Conservation (phyloP, 306 rosid species). For the Ormosia emarginata region DNA sequence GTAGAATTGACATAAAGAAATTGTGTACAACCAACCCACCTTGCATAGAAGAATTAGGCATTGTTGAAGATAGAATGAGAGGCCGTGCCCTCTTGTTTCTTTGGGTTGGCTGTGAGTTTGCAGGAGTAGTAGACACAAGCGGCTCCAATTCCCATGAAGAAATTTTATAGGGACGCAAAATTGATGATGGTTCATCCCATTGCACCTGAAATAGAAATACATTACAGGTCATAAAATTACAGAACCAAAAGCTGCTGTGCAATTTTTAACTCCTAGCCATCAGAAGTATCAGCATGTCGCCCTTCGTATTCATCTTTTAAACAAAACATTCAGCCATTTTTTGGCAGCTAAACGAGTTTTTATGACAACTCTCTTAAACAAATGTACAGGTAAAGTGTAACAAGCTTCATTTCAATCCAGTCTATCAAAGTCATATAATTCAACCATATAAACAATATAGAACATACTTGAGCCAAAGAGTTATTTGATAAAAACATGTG, state of each 20-base stretch:
- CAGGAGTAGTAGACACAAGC: constrained; percentile 48
- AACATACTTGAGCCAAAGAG: background rate
- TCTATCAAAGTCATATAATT: background rate
- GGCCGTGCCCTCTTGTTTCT: constrained; percentile 72
- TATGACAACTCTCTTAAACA: background rate
- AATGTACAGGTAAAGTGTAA: background rate
- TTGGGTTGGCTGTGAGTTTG: constrained; percentile 48
- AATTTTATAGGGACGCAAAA: constrained; percentile 69
- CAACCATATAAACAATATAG: background rate
- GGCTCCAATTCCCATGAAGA: constrained; percentile 88
- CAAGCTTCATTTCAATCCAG: background rate
- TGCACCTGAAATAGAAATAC: constrained; percentile 50
- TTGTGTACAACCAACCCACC: constrained; percentile 34
- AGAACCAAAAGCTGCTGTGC: background rate
- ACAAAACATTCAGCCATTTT: background rate
- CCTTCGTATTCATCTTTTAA: background rate
- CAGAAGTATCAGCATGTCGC: background rate
- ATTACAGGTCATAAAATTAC: background rate
- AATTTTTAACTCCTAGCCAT: background rate
- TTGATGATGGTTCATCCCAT: constrained; percentile 81
- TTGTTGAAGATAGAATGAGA: constrained; percentile 47
- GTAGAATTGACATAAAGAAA: background rate
- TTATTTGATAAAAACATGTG: background rate
- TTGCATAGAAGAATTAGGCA: constrained; percentile 45
- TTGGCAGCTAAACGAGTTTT: background rate